Percentiles rank a stretch among this genome's conserved stretches.
phyloP scores from a whole-genome alignment of 1,139 yeast species.

The Hemisphaericaspora xylofermentans region DNA sequence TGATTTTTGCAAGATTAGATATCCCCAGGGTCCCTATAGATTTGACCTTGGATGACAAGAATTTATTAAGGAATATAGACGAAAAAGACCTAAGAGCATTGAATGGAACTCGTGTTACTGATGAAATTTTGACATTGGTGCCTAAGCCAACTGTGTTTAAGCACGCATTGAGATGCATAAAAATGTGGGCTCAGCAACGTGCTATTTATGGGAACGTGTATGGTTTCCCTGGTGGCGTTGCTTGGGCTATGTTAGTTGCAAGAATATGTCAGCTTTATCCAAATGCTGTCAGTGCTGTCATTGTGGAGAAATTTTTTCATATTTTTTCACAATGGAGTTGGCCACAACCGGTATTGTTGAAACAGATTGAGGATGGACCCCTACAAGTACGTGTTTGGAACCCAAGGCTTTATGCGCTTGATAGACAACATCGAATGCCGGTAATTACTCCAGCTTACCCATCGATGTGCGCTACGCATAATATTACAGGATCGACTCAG shows the following conservation, averaged over 20 bases:
- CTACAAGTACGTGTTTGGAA: slow-evolving; percentile 96
- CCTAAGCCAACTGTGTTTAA: slow-evolving; percentile 93
- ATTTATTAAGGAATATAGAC: slow-evolving; percentile 78
- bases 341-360: slow-evolving; percentile 96
- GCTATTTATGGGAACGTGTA: slow-evolving; percentile 92
- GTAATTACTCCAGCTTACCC: slow-evolving; percentile 99
- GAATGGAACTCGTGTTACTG: slow-evolving; percentile 97
- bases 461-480: slow-evolving; percentile 98
- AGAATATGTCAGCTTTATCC: slow-evolving; percentile 96
- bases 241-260: slow-evolving; percentile 99
- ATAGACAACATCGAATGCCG: slow-evolving; percentile 91
- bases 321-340: slow-evolving; percentile 90
- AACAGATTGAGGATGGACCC: slow-evolving; percentile 95
- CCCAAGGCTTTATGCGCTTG: slow-evolving; percentile 85
- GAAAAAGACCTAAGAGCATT: slow-evolving; percentile 86
- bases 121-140: slow-evolving; percentile 81
- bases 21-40: slow-evolving; percentile 76
- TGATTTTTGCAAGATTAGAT: slow-evolving; percentile 79
- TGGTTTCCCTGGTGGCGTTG: slow-evolving; percentile 99
- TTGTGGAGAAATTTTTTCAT: slow-evolving; percentile 82
- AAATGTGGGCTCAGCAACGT: slow-evolving; percentile 94
- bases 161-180: slow-evolving; percentile 87
- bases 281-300: slow-evolving; percentile 89
- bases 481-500: slow-evolving; percentile 85
- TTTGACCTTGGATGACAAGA: slow-evolving; percentile 79